These are phyloP conservation scores for Centella asiatica DNA, from an alignment of 129 eudicot species.

Conservation along the genomic window DNA sequence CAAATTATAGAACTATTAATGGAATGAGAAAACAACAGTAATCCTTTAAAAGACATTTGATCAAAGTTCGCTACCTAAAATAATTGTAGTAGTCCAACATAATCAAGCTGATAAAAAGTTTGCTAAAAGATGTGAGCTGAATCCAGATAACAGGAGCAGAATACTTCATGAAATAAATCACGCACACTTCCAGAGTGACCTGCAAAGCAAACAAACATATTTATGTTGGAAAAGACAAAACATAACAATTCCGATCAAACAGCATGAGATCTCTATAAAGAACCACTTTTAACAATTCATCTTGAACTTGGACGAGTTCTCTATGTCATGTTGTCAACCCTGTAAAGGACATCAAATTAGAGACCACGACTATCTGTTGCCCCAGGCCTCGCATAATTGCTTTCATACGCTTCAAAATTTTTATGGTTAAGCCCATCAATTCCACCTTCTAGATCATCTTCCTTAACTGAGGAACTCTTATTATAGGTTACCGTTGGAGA, in stretches of 20 bases:
- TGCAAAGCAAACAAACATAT: constrained; percentile 47
- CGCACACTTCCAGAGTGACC: constrained; percentile 38
- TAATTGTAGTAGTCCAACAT: constrained; percentile 48
- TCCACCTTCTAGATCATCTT: constrained; percentile 14
- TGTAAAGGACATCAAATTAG: neutral
- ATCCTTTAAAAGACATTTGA: constrained; percentile 20
- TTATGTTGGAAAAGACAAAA: constrained; percentile 34
- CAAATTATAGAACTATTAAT: neutral
- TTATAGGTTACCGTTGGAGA: constrained; percentile 3
- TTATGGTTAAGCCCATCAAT: constrained; percentile 19
- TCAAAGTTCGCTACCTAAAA: constrained; percentile 42
- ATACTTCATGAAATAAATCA: constrained; percentile 32
- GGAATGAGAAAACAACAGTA: too few species aligned
- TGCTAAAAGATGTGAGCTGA: constrained; percentile 40
- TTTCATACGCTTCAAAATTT: constrained; percentile 14
- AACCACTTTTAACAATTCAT: constrained; percentile 13
- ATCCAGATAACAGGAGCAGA: constrained; percentile 24
- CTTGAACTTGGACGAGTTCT: neutral
- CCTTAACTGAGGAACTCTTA: constrained; percentile 8
- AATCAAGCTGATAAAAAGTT: constrained; percentile 52
- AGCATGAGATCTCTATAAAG: constrained; percentile 21
- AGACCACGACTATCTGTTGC: constrained; percentile 1
- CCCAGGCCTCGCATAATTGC: constrained; percentile 24
- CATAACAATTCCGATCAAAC: constrained; percentile 22
- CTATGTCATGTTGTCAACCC: neutral